These are phyloP conservation scores for Borovskyia barvae DNA, from an alignment of 208 protist species.

Conservation along the genomic window DNA sequence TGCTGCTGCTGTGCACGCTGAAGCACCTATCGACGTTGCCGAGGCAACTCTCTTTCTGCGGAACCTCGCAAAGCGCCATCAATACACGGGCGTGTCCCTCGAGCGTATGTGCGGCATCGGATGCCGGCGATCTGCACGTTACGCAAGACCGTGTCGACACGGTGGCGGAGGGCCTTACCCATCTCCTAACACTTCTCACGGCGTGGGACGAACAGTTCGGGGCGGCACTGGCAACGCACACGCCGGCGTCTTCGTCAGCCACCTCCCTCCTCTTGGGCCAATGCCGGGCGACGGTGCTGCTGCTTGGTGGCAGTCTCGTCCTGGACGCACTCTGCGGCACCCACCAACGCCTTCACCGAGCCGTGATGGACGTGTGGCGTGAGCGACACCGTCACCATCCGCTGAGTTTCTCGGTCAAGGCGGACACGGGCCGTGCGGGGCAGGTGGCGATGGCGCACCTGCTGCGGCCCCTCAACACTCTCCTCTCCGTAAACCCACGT, in stretches of 20 bases:
- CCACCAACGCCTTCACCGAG: slow-evolving; percentile 8
- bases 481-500: slow-evolving; percentile 30
- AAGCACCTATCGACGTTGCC: slow-evolving; percentile 33
- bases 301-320: slow-evolving; percentile 64
- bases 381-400: neutral
- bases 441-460: slow-evolving; percentile 23
- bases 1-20: slow-evolving; percentile 54
- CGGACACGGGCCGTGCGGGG: neutral
- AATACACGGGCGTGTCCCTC: neutral
- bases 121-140: neutral
- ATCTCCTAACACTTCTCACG: slow-evolving; percentile 52
- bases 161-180: slow-evolving; percentile 41
- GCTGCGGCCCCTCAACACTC: slow-evolving; percentile 28
- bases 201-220: slow-evolving; percentile 22
- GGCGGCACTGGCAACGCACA: neutral
- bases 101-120: neutral
- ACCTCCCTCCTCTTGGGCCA: slow-evolving; percentile 6
- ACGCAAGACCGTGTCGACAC: slow-evolving; percentile 6
- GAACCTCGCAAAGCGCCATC: too few relatives aligned
- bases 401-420: neutral
- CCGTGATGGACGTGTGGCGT: slow-evolving; percentile 1
- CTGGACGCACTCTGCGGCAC: slow-evolving; percentile 47
- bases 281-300: slow-evolving; percentile 33
- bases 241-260: neutral
- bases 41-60: slow-evolving; percentile 2